Percentiles rank a stretch among this genome's conserved stretches.
Evolutionary conservation across 257 asterid species (phyloP).

Genomic region (Schizonepeta tenuifolia): DNA sequence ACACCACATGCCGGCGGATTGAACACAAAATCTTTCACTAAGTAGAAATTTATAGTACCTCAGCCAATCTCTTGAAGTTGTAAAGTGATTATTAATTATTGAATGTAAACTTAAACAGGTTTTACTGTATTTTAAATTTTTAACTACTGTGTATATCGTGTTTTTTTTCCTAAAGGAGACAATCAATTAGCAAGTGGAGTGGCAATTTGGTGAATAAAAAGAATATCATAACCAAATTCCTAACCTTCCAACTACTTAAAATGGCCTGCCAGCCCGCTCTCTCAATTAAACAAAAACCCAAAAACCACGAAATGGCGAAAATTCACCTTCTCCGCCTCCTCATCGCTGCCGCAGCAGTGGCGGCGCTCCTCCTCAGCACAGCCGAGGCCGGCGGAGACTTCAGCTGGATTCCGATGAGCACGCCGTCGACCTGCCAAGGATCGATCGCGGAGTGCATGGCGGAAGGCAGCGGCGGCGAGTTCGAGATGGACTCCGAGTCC

Average conservation of each 20-base stretch:
- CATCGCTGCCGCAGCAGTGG: constrained; percentile 41
- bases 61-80: no score
- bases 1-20: no score
- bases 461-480: constrained; percentile 49
- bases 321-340: constrained; percentile 39
- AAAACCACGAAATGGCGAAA: constrained; percentile 33
- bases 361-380: constrained; percentile 36
- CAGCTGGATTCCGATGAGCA: constrained; percentile 41
- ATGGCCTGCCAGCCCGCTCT: constrained; percentile 37
- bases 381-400: constrained; percentile 46
- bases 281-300: constrained; percentile 8
- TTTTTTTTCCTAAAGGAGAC: neutral
- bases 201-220: constrained; percentile 42
- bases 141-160: neutral
- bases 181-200: constrained; percentile 14
- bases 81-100: no score
- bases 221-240: constrained; percentile 27
- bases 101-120: no score
- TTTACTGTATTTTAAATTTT: no score
- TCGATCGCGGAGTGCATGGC: constrained; percentile 58
- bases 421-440: constrained; percentile 46
- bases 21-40: no score
- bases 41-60: no score
- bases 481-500: constrained; percentile 63
- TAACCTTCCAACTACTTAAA: constrained; percentile 33